Percentiles rank a stretch among this genome's conserved stretches.
These are phyloP conservation scores for Dioscorea dumetorum DNA, from an alignment of 106 monocot species.

Conservation along the genomic window DNA sequence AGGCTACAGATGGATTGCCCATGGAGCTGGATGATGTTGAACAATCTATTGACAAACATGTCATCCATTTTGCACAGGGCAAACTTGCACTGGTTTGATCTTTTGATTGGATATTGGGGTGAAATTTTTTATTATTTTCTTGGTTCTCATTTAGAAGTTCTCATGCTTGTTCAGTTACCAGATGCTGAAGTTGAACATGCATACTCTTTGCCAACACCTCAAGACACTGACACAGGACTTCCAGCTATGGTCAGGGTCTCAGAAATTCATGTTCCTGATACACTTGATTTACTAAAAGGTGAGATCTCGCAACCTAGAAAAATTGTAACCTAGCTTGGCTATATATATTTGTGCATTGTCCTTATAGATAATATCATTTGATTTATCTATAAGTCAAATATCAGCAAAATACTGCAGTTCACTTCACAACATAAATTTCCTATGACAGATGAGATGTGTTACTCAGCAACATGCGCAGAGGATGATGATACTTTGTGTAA, in stretches of 20 bases:
- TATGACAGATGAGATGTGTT: conserved; percentile 5
- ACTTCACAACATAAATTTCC: conserved; percentile 6
- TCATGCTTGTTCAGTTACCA: conserved; percentile 23
- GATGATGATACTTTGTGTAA: conserved; percentile 9
- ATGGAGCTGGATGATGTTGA: conserved; percentile 15
- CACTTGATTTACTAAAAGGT: conserved; percentile 35
- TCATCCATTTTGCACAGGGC: conserved; percentile 17
- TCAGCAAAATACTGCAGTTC: background rate
- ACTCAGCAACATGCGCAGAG: background rate
- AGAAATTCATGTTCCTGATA: conserved; percentile 26
- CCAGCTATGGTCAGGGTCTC: background rate
- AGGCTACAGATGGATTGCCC: background rate
- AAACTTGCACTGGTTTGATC: background rate
- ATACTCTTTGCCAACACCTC: background rate
- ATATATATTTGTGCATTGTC: background rate
- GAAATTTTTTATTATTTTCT: too few species aligned
- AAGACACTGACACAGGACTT: conserved; percentile 2
- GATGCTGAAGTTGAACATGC: conserved; percentile 16
- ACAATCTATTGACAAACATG: conserved; percentile 22
- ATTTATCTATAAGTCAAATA: conserved; percentile 13
- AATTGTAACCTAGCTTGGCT: too few species aligned
- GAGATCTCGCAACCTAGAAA: background rate
- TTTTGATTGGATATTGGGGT: too few species aligned
- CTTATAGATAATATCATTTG: conserved; percentile 16
- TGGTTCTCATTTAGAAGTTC: too few species aligned